Base-by-base conservation (phyloP, 2,329 filamentous ascomycete genomes). In the Pestalotiopsis fici region DNA sequence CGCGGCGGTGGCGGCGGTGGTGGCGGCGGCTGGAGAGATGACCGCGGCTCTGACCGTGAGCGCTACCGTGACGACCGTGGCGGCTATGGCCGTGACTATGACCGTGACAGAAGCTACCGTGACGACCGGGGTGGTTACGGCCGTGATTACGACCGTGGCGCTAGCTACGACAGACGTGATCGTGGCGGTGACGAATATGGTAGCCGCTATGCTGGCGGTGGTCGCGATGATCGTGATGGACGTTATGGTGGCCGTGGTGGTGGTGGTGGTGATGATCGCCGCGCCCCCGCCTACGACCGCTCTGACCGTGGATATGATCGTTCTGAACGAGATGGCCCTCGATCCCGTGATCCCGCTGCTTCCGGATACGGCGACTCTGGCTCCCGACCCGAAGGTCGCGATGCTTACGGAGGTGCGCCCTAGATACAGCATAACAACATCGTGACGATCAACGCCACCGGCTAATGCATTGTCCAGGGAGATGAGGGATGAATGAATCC, bases 291-390 rank as follows among this genome's bases (percentile, higher is more conserved):
- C 54, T 85, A 86, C 68, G 86, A 85, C 18, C 81, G 83, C 68
- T 31, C 21, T 43, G 86, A 86, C 15, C 81, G 83, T 63, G 73
- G 76, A 67, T 86, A 86, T 61, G 84, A 88, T 64, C 83, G 83
- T 67, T 82, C 86, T 21, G 83, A 85, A 60, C 80, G 76, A 21
- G 76, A 77, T 57, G 74, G 65, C 57, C 65, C 79, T 66, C 77
- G 79, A 72, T 73, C 79, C 73, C 80, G 81, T 67, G 81, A 83
- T 66, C 78, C 80, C 37, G 76, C 78, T 71, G 72, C 80, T 63
- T 76, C 76, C 60, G 78, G 78, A 71, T 83, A 82, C 72, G 78
- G 77, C 71, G 81, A 83, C 70, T 67, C 80, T 72, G 80, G 75
- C 71, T 76, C 81, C 73, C 81, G 81, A 73, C 78, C 75, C 71